phyloP scores from a whole-genome alignment of 306 rosid genomes.

The Biancaea sappan region DNA sequence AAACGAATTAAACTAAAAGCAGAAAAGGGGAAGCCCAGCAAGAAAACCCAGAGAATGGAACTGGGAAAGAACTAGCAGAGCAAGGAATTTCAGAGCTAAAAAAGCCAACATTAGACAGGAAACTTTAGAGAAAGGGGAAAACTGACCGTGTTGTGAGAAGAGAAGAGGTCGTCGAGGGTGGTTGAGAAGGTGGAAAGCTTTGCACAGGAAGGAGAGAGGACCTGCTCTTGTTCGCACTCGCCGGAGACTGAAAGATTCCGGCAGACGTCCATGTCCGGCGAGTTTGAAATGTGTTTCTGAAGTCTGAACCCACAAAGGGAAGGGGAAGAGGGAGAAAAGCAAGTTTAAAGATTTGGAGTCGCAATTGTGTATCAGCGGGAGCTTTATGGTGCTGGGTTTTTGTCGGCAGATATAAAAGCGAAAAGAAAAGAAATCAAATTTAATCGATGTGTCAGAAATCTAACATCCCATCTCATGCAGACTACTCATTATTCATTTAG shows the following conservation, averaged over 20 bases:
- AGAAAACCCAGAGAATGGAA: constrained; percentile 11
- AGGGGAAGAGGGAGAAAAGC: not conserved
- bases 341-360: constrained; percentile 25
- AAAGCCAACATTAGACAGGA: not conserved
- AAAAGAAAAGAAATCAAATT: constrained; percentile 36
- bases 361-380: constrained; percentile 35
- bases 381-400: constrained; percentile 48
- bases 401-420: constrained; percentile 75
- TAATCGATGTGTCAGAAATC: constrained; percentile 41
- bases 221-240: constrained; percentile 50
- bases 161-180: constrained; percentile 62
- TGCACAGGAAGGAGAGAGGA: constrained; percentile 44
- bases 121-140: not conserved
- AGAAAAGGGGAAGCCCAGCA: not conserved
- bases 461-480: constrained; percentile 47
- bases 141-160: constrained; percentile 65
- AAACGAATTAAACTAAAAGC: not conserved
- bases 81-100: not conserved
- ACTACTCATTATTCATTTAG: too few species aligned
- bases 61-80: constrained; percentile 2
- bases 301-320: constrained; percentile 26
- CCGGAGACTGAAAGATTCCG: constrained; percentile 50
- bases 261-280: constrained; percentile 54
- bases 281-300: not conserved
- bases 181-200: constrained; percentile 36